These are phyloP conservation scores for Fusarium liriodendri DNA, from an alignment of 2,329 filamentous ascomycete genomes.

Conservation along the genomic window DNA sequence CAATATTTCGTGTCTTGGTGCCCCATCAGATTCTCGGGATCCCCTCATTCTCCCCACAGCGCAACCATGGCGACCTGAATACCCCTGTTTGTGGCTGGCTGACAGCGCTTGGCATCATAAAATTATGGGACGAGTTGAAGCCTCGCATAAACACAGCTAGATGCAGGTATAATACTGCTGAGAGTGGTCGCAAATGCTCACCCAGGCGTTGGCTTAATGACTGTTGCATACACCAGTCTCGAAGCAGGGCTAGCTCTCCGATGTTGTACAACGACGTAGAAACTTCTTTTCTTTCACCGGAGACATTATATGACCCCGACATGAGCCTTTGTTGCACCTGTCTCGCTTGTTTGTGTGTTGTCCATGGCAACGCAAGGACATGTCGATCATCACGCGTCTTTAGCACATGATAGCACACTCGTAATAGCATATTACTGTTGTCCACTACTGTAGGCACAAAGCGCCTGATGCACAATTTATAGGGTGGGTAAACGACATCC, in stretches of 20 bases:
- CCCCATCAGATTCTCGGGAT: neutral
- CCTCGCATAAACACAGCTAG: neutral
- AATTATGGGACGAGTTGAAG: neutral
- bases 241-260: neutral
- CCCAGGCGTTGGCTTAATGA: neutral
- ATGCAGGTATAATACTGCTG: neutral
- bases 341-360: neutral
- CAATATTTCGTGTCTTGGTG: neutral
- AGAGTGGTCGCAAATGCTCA: neutral
- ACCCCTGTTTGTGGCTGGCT: slow-evolving; percentile 1
- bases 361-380: neutral
- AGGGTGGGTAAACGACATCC: neutral
- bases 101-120: neutral
- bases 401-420: neutral
- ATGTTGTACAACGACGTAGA: neutral
- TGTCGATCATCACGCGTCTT: neutral
- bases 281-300: neutral
- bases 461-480: neutral
- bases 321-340: neutral
- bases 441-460: neutral
- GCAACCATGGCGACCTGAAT: neutral
- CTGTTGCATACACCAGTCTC: neutral
- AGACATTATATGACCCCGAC: neutral
- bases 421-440: neutral
- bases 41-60: neutral